phyloP scores from a whole-genome alignment of 2,329 filamentous ascomycete species.

The Pseudogymnoascus sp. region DNA sequence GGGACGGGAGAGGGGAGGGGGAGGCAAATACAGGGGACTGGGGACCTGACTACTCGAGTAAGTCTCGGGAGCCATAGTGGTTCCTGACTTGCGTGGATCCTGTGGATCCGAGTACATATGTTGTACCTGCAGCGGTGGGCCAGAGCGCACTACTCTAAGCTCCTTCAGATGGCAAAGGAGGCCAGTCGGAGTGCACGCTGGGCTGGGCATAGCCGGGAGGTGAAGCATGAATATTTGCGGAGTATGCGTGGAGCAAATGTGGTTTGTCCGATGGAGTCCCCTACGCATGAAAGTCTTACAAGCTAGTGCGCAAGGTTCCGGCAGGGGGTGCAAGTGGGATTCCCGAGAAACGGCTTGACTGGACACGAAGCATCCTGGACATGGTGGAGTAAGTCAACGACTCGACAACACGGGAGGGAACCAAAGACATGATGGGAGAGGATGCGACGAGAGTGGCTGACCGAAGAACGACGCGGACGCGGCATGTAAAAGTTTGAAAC shows the following conservation, averaged over 20 bases:
- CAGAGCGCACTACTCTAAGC: neutral
- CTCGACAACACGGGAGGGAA: neutral
- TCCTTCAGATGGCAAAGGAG: neutral
- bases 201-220: neutral
- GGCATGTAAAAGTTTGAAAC: neutral
- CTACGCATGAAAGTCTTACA: slow-evolving; percentile 4
- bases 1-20: neutral
- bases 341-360: slow-evolving; percentile 1
- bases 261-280: slow-evolving; percentile 6
- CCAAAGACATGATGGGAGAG: neutral
- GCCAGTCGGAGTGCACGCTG: neutral
- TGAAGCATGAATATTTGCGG: slow-evolving; percentile 6
- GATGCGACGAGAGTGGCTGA: neutral
- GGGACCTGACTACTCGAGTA: slow-evolving; percentile 7
- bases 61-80: slow-evolving; percentile 6
- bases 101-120: neutral
- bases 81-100: slow-evolving; percentile 6
- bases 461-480: neutral
- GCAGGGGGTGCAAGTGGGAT: neutral
- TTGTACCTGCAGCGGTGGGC: slow-evolving; percentile 2
- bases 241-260: slow-evolving; percentile 6
- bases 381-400: neutral
- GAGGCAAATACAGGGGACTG: neutral
- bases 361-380: neutral
- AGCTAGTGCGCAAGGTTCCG: slow-evolving; percentile 4